Conservation (phyloP, 1,284 basidiomycete species). For the Cryptococcus deneoformans region DNA sequence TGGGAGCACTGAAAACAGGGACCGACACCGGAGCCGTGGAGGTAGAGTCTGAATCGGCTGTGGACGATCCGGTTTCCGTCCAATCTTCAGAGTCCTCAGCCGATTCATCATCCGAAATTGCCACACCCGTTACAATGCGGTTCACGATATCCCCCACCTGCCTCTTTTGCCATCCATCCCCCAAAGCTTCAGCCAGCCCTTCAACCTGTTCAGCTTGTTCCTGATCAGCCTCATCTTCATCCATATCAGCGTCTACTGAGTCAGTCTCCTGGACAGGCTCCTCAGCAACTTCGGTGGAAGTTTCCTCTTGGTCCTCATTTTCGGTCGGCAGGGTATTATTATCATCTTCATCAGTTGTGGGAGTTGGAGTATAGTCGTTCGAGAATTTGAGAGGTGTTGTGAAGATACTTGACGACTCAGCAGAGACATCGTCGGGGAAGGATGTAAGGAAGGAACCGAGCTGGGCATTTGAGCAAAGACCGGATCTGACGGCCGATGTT, state of each 20-base stretch:
- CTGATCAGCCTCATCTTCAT: not conserved
- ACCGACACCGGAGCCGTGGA: slow-evolving; percentile 7
- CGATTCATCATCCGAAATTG: too few species aligned
- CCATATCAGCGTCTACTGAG: not conserved
- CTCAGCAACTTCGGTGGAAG: slow-evolving; percentile 1
- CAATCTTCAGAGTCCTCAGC: not conserved
- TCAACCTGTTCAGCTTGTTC: not conserved
- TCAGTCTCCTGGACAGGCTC: not conserved
- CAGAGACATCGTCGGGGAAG: slow-evolving; percentile 58
- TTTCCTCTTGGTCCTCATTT: slow-evolving; percentile 19
- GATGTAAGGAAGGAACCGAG: slow-evolving; percentile 83
- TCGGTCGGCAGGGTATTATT: slow-evolving; percentile 11
- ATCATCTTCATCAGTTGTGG: slow-evolving; percentile 6
- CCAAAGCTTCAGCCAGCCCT: not conserved
- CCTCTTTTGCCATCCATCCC: not conserved
- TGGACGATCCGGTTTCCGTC: slow-evolving; percentile 4
- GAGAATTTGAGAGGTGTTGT: slow-evolving; percentile 49
- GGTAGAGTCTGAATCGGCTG: not conserved
- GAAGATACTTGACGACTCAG: slow-evolving; percentile 61
- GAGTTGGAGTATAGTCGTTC: slow-evolving; percentile 12
- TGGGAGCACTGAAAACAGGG: slow-evolving; percentile 34
- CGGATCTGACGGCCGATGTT: slow-evolving; percentile 56
- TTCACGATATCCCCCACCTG: not conserved
- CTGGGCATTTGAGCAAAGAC: slow-evolving; percentile 65
- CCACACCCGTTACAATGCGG: too few species aligned